A percentile compares a stretch with the other conserved stretches of the same genome.
phyloP scores from a whole-genome alignment of 2,329 filamentous ascomycete species.

The Gaeumannomyces tritici region DNA sequence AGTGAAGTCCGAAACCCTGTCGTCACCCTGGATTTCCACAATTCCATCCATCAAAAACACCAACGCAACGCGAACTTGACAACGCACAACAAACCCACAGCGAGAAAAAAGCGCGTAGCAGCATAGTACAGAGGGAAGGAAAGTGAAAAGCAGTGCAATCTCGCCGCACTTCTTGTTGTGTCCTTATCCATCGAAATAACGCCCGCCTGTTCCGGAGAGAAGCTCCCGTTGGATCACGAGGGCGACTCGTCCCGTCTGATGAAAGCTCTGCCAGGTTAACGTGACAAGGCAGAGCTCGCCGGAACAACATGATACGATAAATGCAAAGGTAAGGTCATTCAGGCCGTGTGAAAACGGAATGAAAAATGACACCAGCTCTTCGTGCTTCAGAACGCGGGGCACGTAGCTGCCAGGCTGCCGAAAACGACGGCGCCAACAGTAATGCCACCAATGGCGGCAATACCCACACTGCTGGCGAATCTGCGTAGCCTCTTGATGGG shows the following conservation, averaged over 20 bases:
- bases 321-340: no score
- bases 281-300: background rate
- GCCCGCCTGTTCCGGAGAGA: background rate
- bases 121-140: background rate
- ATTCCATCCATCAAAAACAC: background rate
- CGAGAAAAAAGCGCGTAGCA: background rate
- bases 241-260: background rate
- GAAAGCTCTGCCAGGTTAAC: background rate
- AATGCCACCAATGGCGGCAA: slow-evolving; percentile 25
- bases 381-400: slow-evolving; percentile 21
- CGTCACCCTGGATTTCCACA: background rate
- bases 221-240: background rate
- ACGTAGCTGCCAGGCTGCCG: slow-evolving; percentile 25
- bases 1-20: background rate
- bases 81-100: background rate
- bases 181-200: background rate
- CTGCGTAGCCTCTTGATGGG: slow-evolving; percentile 2
- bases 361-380: background rate
- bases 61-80: background rate
- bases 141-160: background rate
- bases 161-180: background rate
- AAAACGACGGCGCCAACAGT: slow-evolving; percentile 19
- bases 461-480: slow-evolving; percentile 22
- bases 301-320: background rate
- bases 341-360: no score